These are phyloP conservation scores for Phytophthora fragariae DNA, from an alignment of 352 stramenopile genomes.

Conservation along the genomic window DNA sequence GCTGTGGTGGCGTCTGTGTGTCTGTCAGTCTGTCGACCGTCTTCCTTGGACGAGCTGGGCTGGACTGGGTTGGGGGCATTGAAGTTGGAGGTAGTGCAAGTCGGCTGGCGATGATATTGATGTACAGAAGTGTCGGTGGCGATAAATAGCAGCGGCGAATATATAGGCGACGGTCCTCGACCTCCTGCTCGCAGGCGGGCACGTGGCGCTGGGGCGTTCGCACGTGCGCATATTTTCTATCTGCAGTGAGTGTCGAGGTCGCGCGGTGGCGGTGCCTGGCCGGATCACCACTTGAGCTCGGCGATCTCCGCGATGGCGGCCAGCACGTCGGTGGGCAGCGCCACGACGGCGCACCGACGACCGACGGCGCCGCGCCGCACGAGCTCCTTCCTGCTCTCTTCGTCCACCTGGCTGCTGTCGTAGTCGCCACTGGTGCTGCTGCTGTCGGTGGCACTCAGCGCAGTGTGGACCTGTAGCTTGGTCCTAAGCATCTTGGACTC, in stretches of 20 bases:
- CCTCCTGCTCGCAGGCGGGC: too few species aligned
- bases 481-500: slow-evolving; percentile 28
- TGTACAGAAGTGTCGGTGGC: background rate
- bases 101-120: slow-evolving; percentile 6
- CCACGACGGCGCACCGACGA: slow-evolving; percentile 41
- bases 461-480: slow-evolving; percentile 25
- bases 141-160: slow-evolving; percentile 35
- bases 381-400: slow-evolving; percentile 39
- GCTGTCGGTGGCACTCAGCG: background rate
- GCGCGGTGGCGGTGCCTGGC: background rate
- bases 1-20: background rate
- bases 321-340: slow-evolving; percentile 26
- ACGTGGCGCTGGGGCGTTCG: slow-evolving; percentile 5
- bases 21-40: background rate
- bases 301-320: slow-evolving; percentile 31
- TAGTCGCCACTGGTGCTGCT: background rate
- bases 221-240: slow-evolving; percentile 9
- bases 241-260: slow-evolving; percentile 14
- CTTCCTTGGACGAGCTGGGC: slow-evolving; percentile 7
- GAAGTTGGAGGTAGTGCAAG: slow-evolving; percentile 3
- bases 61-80: background rate
- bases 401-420: slow-evolving; percentile 21
- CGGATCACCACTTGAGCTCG: slow-evolving; percentile 28
- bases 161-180: slow-evolving; percentile 7
- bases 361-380: slow-evolving; percentile 45